Conservation (phyloP, 495 filamentous ascomycete genomes). For the Talaromyces adpressus region DNA sequence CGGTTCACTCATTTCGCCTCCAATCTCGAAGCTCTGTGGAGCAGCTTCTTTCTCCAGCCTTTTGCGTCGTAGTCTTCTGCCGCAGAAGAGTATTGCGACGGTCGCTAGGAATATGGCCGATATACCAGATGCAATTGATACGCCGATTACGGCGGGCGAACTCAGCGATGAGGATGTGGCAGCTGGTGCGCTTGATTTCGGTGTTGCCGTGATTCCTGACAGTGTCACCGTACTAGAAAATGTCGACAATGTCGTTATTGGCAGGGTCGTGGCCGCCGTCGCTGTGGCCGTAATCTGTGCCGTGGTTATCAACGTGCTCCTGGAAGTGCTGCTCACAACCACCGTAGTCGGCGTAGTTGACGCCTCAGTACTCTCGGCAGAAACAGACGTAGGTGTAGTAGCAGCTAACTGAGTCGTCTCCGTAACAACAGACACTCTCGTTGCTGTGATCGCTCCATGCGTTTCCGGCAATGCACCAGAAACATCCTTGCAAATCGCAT, state of each 20-base stretch:
- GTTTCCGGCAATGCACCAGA: constrained; percentile 47
- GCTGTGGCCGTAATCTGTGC: not conserved
- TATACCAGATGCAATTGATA: constrained; percentile 35
- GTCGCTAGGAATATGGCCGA: constrained; percentile 33
- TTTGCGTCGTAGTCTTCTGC: constrained; percentile 23
- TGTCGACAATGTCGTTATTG: not conserved
- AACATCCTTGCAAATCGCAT: constrained; percentile 52
- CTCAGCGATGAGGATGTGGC: constrained; percentile 16
- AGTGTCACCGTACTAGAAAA: not conserved
- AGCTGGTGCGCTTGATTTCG: not conserved
- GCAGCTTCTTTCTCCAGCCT: constrained; percentile 15
- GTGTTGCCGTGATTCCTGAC: not conserved
- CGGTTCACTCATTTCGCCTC: constrained; percentile 36
- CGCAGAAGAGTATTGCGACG: constrained; percentile 28
- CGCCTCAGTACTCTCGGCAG: not conserved
- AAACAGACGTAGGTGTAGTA: not conserved
- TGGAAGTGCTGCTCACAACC: constrained; percentile 5
- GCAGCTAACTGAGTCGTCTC: constrained; percentile 13
- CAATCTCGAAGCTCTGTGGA: constrained; percentile 34
- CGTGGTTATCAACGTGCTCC: constrained; percentile 10
- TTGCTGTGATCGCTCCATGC: constrained; percentile 54
- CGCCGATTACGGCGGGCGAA: constrained; percentile 31
- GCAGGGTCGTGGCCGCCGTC: constrained; percentile 1
- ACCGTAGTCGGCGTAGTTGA: constrained; percentile 5
- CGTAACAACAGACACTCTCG: constrained; percentile 32